Evolutionary conservation across 805 yeast species (phyloP), one percentile per base, ranked within the genome.

Genomic region (Maudiozyma barnettii): DNA sequence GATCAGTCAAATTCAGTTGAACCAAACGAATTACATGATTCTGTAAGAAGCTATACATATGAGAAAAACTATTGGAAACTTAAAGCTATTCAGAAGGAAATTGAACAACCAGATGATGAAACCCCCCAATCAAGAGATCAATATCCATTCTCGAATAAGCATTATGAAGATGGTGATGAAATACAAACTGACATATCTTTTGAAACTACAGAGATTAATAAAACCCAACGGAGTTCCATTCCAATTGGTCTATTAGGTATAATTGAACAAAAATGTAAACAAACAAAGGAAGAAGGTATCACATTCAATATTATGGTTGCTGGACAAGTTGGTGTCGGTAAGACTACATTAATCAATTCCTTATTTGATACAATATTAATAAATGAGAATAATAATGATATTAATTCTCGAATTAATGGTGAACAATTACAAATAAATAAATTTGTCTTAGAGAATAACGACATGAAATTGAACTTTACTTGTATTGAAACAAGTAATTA

Each of bases 271-370:
- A 56, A 55, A n/a, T 61, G 62, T 45, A 47, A 45, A 4, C 45
- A 64, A 31, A 55, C 52, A 10, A 56, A 75, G 43, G 76, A 72
- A 51, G 71, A 72, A 48, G 96, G 96, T 16, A 79, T 86, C 19
- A 71, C 80, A 22, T 84, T 86, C 66, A 87, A 95, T 41, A 58
- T 90, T 48, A 79, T 89, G 84, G 79, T 88, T 35, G 89, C 84
- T 43, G 96, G 97, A 29, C 89, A 84, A 64, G 73, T 84, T 44
- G 96, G 96, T 3, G 72, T 85, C 45, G 96, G 95, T 41, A 87
- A 86, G 61, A 78, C 87, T 4, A 79, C 91, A 1, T 86, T 89
- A 52, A 69, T 88, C 55, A 86, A 90, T 70, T 81, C 95, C 8
- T 72, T 90, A 52, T 84, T 87, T 63, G 81, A 82, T 41, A 67